Evolutionary conservation across 805 yeast species (phyloP).

Genomic region (Zygosaccharomyces lentus): DNA sequence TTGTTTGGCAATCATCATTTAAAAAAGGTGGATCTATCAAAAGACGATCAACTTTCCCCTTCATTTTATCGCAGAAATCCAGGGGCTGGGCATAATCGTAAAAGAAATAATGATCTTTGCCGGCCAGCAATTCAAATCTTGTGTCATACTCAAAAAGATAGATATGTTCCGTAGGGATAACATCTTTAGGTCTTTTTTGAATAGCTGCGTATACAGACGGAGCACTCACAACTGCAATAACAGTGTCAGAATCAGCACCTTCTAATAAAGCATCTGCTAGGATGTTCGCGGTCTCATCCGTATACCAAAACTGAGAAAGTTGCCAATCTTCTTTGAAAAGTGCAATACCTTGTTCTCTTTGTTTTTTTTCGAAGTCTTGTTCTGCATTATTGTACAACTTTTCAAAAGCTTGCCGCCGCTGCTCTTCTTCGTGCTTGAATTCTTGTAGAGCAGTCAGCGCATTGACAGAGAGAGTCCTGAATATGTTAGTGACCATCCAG

Average conservation of each 20-base stretch:
- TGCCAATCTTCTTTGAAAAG: conserved; percentile 91
- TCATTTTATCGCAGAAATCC: conserved; percentile 51
- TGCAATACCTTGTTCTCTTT: conserved; percentile 52
- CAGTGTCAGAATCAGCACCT: conserved; percentile 69
- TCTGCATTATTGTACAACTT: conserved; percentile 55
- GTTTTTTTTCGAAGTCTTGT: conserved; percentile 35
- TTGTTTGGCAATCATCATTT: conserved; percentile 75
- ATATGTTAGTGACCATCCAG: not conserved
- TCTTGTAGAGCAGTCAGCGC: conserved; percentile 55
- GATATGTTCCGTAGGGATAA: conserved; percentile 62
- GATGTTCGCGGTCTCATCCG: conserved; percentile 63
- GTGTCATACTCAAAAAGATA: conserved; percentile 75
- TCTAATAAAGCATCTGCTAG: conserved; percentile 69
- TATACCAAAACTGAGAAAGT: conserved; percentile 87
- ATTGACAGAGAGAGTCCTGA: conserved; percentile 40
- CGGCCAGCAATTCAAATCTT: conserved; percentile 71
- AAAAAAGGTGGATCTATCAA: conserved; percentile 87
- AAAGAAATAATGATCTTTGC: conserved; percentile 57
- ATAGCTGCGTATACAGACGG: conserved; percentile 91
- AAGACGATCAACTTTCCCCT: conserved; percentile 63
- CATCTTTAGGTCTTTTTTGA: conserved; percentile 45
- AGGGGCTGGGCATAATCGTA: conserved; percentile 76
- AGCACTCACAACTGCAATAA: conserved; percentile 75
- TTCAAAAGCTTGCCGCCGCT: conserved; percentile 52
- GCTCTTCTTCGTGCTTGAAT: conserved; percentile 60